phyloP scores from a whole-genome alignment of 2,329 filamentous ascomycete genomes.

The Hypomyces perniciosus region DNA sequence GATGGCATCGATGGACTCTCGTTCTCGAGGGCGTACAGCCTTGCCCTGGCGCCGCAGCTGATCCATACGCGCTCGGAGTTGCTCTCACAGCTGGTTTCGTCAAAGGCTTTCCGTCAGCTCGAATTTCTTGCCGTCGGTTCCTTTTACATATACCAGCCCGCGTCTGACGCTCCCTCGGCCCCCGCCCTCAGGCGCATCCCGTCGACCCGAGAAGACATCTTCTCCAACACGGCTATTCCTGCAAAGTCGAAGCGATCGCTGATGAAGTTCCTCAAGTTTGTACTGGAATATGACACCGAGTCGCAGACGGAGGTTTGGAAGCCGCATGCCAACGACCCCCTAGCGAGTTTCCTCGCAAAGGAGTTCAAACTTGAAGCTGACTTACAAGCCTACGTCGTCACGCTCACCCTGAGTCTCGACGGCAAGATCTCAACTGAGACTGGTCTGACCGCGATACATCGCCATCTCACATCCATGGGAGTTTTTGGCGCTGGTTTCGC shows the following conservation, averaged over 20 bases:
- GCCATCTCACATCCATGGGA: conserved; percentile 81
- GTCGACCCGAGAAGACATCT: conserved; percentile 86
- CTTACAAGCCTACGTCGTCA: conserved; percentile 55
- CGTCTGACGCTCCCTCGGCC: conserved; percentile 22
- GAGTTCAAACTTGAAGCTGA: conserved; percentile 63
- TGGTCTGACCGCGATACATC: conserved; percentile 67
- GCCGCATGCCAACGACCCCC: conserved; percentile 44
- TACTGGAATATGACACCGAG: conserved; percentile 62
- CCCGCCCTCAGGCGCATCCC: conserved; percentile 64
- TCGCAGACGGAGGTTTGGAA: conserved; percentile 53
- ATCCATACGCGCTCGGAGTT: conserved; percentile 79
- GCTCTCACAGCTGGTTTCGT: conserved; percentile 77
- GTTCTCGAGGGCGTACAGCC: conserved; percentile 68
- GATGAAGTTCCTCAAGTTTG: conserved; percentile 92
- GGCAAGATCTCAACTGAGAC: conserved; percentile 55
- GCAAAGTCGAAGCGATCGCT: conserved; percentile 75
- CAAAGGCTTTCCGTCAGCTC: conserved; percentile 78
- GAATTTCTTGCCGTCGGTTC: conserved; percentile 91
- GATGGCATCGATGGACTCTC: conserved; percentile 37
- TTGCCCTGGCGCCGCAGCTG: conserved; percentile 79
- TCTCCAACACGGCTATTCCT: conserved; percentile 69
- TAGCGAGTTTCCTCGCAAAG: conserved; percentile 53
- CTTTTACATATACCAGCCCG: conserved; percentile 69
- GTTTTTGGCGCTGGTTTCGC: conserved; percentile 84
- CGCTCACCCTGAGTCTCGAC: conserved; percentile 70